Percentiles rank a stretch among this genome's conserved stretches.
Conservation (phyloP, 148 eudicot species). For the Nepenthes gracilis region DNA sequence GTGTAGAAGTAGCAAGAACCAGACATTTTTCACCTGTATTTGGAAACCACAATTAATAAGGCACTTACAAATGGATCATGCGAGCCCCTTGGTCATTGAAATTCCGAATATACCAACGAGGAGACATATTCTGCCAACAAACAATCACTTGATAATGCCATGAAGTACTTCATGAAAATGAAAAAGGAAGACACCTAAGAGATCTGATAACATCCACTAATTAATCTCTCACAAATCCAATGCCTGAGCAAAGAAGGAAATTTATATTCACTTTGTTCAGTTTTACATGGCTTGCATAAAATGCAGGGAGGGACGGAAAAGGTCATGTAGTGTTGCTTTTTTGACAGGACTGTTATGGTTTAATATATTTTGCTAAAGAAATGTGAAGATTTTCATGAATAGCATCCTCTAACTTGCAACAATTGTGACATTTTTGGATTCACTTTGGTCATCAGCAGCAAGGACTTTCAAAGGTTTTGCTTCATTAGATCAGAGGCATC, state of each 20-base stretch:
- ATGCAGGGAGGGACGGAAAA: no score
- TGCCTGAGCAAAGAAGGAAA: background rate
- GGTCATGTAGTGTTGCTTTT: no score
- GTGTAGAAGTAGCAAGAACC: background rate
- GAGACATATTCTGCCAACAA: slow-evolving; percentile 52
- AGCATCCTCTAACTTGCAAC: no score
- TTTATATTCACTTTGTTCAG: no score
- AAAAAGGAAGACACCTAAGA: background rate
- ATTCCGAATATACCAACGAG: slow-evolving; percentile 85
- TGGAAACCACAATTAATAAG: background rate
- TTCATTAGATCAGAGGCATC: no score
- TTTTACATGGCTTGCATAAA: no score
- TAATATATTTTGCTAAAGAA: no score
- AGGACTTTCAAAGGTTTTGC: no score
- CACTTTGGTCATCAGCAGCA: no score
- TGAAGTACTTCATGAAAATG: background rate
- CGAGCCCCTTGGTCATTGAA: slow-evolving; percentile 41
- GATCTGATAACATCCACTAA: background rate
- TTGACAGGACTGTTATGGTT: no score
- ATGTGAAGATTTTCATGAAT: no score
- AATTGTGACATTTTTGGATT: no score
- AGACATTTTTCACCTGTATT: background rate
- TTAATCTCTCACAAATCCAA: background rate
- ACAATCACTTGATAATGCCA: background rate
- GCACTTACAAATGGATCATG: slow-evolving; percentile 92